A percentile compares a stretch with the other conserved stretches of the same genome.
phyloP scores from a whole-genome alignment of 805 yeast genomes.

The Saturnispora galanensis region DNA sequence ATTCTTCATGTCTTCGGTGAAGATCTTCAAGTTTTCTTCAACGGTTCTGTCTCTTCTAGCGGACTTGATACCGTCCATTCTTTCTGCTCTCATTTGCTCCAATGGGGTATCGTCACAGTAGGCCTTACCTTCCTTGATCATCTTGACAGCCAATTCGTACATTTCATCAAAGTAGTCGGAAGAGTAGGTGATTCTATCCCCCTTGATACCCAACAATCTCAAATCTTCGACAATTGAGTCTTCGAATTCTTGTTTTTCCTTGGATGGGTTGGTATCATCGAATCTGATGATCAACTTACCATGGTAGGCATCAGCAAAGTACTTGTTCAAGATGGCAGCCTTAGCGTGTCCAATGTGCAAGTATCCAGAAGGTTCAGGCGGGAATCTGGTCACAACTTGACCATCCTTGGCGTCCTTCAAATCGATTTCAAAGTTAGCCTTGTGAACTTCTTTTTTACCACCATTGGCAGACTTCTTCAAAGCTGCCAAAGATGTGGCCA shows the following conservation, averaged over 20 bases:
- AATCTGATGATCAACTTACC: slow-evolving; percentile 95
- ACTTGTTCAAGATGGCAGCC: slow-evolving; percentile 94
- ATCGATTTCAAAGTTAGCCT: slow-evolving; percentile 92
- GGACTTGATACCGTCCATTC: slow-evolving; percentile 94
- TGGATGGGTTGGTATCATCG: slow-evolving; percentile 96
- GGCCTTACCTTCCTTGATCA: slow-evolving; percentile 94
- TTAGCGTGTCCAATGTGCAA: slow-evolving; percentile 98
- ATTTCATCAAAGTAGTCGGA: slow-evolving; percentile 88
- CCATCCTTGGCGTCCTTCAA: slow-evolving; percentile 88
- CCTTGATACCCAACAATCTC: slow-evolving; percentile 81
- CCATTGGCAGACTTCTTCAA: slow-evolving; percentile 61
- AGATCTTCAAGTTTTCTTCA: slow-evolving; percentile 82
- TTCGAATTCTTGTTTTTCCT: slow-evolving; percentile 92
- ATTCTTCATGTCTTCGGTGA: slow-evolving; percentile 84
- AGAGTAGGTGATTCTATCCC: slow-evolving; percentile 79
- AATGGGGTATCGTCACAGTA: slow-evolving; percentile 95
- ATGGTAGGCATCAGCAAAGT: slow-evolving; percentile 90
- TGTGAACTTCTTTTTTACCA: slow-evolving; percentile 78
- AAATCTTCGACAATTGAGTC: slow-evolving; percentile 92
- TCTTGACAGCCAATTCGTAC: slow-evolving; percentile 75
- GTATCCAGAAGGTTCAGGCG: slow-evolving; percentile 99
- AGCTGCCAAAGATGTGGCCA: slow-evolving; percentile 63
- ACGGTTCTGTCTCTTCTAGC: slow-evolving; percentile 86
- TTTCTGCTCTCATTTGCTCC: slow-evolving; percentile 95
- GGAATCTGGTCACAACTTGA: slow-evolving; percentile 96